Percentiles rank a stretch among this genome's conserved stretches.
These are phyloP conservation scores for Pecoramyces ruminantium DNA, from an alignment of 192 early-diverging fungal species.

Conservation along the genomic window DNA sequence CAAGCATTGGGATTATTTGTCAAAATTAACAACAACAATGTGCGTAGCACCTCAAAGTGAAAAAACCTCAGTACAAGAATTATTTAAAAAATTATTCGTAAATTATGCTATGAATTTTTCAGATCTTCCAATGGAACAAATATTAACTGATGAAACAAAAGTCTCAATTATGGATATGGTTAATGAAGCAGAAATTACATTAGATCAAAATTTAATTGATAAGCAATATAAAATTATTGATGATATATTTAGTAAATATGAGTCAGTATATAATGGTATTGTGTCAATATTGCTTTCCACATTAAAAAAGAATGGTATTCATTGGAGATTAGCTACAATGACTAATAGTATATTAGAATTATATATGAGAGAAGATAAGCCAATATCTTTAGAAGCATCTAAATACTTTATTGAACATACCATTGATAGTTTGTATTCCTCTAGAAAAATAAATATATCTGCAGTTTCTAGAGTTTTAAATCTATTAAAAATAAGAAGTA, in stretches of 20 bases:
- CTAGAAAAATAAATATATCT: not conserved
- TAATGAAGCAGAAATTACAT: not conserved
- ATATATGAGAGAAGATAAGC: slow-evolving; percentile 36
- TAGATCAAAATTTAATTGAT: slow-evolving; percentile 1
- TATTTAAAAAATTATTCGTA: slow-evolving; percentile 41
- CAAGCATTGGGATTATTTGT: not conserved
- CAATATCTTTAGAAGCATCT: slow-evolving; percentile 7
- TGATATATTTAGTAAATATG: slow-evolving; percentile 9
- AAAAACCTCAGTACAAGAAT: slow-evolving; percentile 41
- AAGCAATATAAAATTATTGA: slow-evolving; percentile 13
- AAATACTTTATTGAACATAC: not conserved
- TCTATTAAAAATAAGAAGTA: not conserved
- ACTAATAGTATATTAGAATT: slow-evolving; percentile 64
- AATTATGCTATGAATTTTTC: slow-evolving; percentile 34
- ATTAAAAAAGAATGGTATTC: slow-evolving; percentile 36
- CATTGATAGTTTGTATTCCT: not conserved
- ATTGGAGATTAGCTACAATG: slow-evolving; percentile 73
- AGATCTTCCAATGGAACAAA: slow-evolving; percentile 23
- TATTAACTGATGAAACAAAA: slow-evolving; percentile 10
- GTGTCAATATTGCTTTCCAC: not conserved
- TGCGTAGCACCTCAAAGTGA: not conserved
- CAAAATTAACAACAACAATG: not conserved
- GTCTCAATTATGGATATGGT: slow-evolving; percentile 2
- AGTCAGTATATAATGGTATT: not conserved
- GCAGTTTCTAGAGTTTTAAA: not conserved